Evolutionary conservation across 2,329 filamentous ascomycete genomes (phyloP).

Genomic region (Aspergillus bombycis): DNA sequence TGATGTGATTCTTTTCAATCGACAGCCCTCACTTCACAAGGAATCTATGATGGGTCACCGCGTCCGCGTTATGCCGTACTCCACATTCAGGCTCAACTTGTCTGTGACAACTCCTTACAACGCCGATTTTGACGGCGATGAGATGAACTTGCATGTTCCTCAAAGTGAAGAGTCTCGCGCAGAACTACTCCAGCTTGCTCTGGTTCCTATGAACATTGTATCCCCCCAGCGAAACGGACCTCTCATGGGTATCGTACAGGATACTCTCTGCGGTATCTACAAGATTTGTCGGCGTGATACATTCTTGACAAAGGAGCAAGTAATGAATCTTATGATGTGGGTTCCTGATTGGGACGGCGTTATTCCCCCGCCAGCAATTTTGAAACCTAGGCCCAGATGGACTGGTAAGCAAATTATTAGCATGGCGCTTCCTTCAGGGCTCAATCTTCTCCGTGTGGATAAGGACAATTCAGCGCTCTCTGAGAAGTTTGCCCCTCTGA

Average conservation of each 20-base stretch:
- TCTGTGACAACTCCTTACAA: constrained; percentile 99
- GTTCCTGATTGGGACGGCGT: constrained; percentile 97
- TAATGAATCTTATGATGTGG: constrained; percentile 98
- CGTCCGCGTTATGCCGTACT: constrained; percentile 97
- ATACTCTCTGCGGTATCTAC: constrained; percentile 94
- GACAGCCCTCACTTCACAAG: constrained; percentile 98
- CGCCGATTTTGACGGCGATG: constrained; percentile 98
- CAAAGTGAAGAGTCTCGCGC: constrained; percentile 96
- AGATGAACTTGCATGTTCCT: constrained; percentile 99
- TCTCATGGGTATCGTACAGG: constrained; percentile 99
- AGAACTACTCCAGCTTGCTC: constrained; percentile 89
- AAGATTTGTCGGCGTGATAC: constrained; percentile 93
- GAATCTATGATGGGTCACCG: constrained; percentile 99
- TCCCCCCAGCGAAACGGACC: constrained; percentile 96
- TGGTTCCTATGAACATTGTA: constrained; percentile 98
- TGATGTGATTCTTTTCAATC: constrained; percentile 99
- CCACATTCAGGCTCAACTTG: constrained; percentile 94
- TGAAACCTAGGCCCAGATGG: constrained; percentile 91
- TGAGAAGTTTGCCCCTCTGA: constrained; percentile 62
- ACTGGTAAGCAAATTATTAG: constrained; percentile 98
- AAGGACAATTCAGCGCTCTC: constrained; percentile 62
- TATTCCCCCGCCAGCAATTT: constrained; percentile 88
- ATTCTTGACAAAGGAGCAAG: constrained; percentile 84
- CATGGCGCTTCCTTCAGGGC: constrained; percentile 83
- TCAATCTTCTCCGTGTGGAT: constrained; percentile 72